Evolutionary conservation across 192 early-diverging fungal genomes (phyloP).

Genomic region (Umbelopsis vinacea): DNA sequence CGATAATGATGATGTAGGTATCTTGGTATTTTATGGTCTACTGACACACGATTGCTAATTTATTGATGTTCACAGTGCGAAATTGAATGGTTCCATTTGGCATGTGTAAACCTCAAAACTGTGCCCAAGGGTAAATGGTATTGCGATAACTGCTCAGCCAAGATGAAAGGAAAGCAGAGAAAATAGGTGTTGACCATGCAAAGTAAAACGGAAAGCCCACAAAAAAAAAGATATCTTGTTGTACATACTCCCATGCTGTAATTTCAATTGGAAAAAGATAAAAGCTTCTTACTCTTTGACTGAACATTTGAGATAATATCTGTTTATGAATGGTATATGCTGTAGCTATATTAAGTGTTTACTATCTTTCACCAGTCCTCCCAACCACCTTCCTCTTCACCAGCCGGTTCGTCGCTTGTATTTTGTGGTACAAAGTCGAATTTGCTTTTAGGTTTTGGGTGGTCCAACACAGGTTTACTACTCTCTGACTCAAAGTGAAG

Average conservation of each 20-base stretch:
- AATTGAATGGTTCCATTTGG: conserved; percentile 98
- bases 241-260: conserved; percentile 15
- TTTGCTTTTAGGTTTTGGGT: not conserved
- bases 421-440: conserved; percentile 6
- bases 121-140: conserved; percentile 96
- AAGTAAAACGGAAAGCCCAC: not conserved
- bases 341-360: not conserved
- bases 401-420: not conserved
- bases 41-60: not conserved
- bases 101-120: conserved; percentile 86
- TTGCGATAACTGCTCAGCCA: conserved; percentile 79
- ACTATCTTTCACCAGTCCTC: not conserved
- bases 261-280: not conserved
- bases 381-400: conserved; percentile 13
- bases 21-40: not conserved
- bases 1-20: conserved; percentile 83
- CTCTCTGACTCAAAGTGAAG: not conserved
- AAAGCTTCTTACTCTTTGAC: too few species aligned
- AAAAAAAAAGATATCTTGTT: conserved; percentile 4
- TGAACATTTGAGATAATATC: too few species aligned
- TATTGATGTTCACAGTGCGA: conserved; percentile 64
- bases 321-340: too few species aligned
- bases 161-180: conserved; percentile 57
- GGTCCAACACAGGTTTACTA: not conserved
- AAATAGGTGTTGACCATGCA: conserved; percentile 27